These are phyloP conservation scores for Aspergillus heteromorphus DNA, from an alignment of 495 filamentous ascomycete species.

Conservation along the genomic window DNA sequence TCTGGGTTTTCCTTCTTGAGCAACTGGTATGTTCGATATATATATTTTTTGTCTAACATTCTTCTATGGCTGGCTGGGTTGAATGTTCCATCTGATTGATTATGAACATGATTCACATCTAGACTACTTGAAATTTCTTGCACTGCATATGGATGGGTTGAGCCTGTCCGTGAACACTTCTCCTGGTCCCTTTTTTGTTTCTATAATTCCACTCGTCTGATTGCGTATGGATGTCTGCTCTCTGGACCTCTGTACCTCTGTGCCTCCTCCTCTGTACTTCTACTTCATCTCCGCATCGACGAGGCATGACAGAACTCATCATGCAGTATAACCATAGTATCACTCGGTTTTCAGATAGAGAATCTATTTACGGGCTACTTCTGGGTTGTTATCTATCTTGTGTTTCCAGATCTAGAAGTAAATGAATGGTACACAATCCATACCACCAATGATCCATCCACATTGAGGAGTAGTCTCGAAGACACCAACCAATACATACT, in stretches of 20 bases:
- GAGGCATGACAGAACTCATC: constrained; percentile 1
- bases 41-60: background rate
- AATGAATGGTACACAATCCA: too few relatives aligned
- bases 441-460: too few relatives aligned
- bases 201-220: background rate
- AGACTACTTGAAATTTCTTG: constrained; percentile 2
- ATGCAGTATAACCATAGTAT: background rate
- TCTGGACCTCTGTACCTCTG: background rate
- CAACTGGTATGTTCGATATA: constrained; percentile 10
- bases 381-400: background rate
- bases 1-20: constrained; percentile 1
- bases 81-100: background rate
- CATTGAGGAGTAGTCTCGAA: too few relatives aligned
- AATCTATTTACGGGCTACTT: too few relatives aligned
- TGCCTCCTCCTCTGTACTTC: background rate
- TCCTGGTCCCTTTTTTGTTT: background rate
- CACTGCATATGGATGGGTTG: constrained; percentile 4
- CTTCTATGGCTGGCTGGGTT: background rate
- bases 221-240: background rate
- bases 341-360: background rate
- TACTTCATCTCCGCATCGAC: background rate
- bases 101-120: constrained; percentile 2
- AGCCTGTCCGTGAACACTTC: background rate
- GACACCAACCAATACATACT: too few relatives aligned
- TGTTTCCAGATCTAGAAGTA: background rate